Base-by-base conservation (phyloP, 257 asterid genomes). In the Nicotiana knightiana region DNA sequence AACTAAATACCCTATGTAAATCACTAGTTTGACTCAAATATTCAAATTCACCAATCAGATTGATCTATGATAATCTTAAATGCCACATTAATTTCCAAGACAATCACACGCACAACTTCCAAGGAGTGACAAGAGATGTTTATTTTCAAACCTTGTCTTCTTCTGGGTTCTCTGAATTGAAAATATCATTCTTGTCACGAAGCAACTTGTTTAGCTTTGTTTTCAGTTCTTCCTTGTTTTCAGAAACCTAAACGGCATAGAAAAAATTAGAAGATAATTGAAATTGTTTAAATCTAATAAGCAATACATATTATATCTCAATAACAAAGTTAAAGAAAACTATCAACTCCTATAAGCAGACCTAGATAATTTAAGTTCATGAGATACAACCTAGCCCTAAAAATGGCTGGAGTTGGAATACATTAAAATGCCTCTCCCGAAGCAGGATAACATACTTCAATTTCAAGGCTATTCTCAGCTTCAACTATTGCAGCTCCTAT, bases 401-500 rank as follows among this genome's bases (percentile, higher is more conserved):
- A 43, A 76, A 81, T 81, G 67, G 54, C 79, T 59, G 83, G 83
- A 64, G 87, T 82, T 59, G 68, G 88, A 84, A 85, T 85, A 87
- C 86, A 87, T 75, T 70, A 83, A 82, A 85, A 75, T 85, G 88
- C 84, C 86, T 89, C 87, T 83, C 68, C 84, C 32, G 62, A 89
- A 83, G 83, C 83, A 88, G 83, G 79, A 85, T 85, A 85, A 91
- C 97, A 88, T 94, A 90, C 99, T 7, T 93, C 97, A 84, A 6
- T 89, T 86, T 96, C 92, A 76, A 90, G 94, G 88, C 82, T 83
- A 62, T 64, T 91, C 93, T 96, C 99, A 84, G 97, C 98, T 87
- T 94, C 98, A 64, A 92, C 97, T 81, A 96, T 94, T 54, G 98
- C 98, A 51, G 97, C 97, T 78, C 98, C 98, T 77, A 96, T 81